Percentiles rank a stretch among this genome's conserved stretches.
Evolutionary conservation across 495 filamentous ascomycete species (phyloP).

Genomic region (Cudoniella acicularis): DNA sequence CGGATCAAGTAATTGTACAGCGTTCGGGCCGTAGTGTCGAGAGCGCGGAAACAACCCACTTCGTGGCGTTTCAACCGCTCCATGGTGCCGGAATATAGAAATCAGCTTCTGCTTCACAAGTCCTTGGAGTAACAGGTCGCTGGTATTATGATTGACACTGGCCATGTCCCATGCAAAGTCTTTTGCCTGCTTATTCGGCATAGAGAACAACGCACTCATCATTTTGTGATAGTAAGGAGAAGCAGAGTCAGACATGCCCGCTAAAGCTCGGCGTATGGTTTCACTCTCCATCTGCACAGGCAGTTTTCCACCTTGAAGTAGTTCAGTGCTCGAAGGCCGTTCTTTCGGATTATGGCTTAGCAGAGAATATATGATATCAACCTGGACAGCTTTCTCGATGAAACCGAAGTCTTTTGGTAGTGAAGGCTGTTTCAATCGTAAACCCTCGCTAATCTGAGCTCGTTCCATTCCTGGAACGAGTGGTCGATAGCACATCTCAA

Average conservation of each 20-base stretch:
- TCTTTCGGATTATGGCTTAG: conserved; percentile 76
- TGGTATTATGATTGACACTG: conserved; percentile 31
- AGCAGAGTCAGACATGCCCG: conserved; percentile 71
- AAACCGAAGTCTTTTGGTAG: conserved; percentile 73
- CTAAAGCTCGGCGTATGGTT: conserved; percentile 75
- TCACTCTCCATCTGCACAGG: conserved; percentile 91
- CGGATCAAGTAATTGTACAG: conserved; percentile 74
- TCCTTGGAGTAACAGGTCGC: conserved; percentile 67
- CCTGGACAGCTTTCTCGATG: conserved; percentile 69
- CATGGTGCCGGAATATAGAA: conserved; percentile 84
- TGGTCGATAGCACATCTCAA: conserved; percentile 84
- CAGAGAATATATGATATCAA: conserved; percentile 72
- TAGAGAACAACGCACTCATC: conserved; percentile 76
- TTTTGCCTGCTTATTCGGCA: conserved; percentile 67
- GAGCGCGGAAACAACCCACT: conserved; percentile 78
- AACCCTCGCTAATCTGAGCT: conserved; percentile 63
- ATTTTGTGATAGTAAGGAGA: conserved; percentile 91
- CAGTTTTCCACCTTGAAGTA: conserved; percentile 82
- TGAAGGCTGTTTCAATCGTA: conserved; percentile 62
- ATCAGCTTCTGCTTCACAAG: conserved; percentile 73
- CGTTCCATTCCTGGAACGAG: conserved; percentile 86
- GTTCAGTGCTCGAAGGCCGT: conserved; percentile 79
- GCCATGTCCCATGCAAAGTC: conserved; percentile 83
- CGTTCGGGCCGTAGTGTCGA: conserved; percentile 64
- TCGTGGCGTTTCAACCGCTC: conserved; percentile 76